Conservation (phyloP, 148 eudicot species). For the Chenopodium quinoa region DNA sequence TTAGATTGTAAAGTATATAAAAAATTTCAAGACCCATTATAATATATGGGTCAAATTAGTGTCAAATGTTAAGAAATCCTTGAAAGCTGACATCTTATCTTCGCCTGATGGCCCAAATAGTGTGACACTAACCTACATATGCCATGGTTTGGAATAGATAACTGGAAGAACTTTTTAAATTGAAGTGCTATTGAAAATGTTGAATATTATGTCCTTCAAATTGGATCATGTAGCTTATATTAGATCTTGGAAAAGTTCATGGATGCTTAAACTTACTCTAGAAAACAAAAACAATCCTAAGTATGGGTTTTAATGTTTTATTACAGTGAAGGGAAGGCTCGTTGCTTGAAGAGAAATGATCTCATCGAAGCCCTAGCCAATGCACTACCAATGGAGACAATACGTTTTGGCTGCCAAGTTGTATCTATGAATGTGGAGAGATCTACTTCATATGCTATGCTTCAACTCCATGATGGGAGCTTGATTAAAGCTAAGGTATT, state of each 20-base stretch:
- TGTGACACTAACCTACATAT: no score
- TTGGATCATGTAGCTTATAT: neutral
- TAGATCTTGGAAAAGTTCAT: no score
- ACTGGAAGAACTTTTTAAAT: neutral
- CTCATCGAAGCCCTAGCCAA: conserved; percentile 42
- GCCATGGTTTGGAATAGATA: neutral
- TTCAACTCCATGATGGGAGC: conserved; percentile 41
- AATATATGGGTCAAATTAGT: neutral
- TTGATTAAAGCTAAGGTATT: conserved; percentile 48
- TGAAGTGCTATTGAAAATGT: neutral
- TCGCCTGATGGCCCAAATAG: no score
- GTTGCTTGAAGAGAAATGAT: conserved; percentile 50
- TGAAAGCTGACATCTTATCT: no score
- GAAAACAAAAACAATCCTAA: neutral
- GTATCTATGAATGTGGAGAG: conserved; percentile 35
- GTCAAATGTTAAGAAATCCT: neutral
- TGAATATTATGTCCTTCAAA: neutral
- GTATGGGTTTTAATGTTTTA: neutral
- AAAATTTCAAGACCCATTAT: no score
- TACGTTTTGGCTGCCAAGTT: conserved; percentile 44
- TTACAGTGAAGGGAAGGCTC: conserved; percentile 36
- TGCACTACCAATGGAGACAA: conserved; percentile 41
- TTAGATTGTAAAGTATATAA: no score
- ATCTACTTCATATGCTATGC: conserved; percentile 25
- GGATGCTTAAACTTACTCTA: no score